Base-by-base conservation (phyloP, 2,329 filamentous ascomycete genomes). In the Clarireedia monteithiana region DNA sequence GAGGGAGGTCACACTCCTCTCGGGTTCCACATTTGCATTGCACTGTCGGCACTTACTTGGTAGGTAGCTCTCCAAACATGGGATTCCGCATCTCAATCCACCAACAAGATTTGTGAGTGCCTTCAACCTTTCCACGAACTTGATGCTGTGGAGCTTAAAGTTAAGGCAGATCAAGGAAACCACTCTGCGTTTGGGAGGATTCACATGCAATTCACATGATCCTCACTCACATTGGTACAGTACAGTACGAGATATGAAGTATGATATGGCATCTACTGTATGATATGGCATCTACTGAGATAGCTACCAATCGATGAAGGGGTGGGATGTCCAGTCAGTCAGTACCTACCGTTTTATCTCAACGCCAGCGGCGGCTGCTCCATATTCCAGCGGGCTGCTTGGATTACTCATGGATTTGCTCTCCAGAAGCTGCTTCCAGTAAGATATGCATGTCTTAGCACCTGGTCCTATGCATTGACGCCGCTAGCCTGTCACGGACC, bases 401-500 rank as follows among this genome's bases (percentile, higher is more conserved):
- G 38, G 44, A 48, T 47, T 34, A n/a, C 36, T n/a, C 23, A 26
- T 48, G 20, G 24, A 53, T 48, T 44, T 39, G n/a, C 20, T 20
- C 20, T 20, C 20, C 20, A 20, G 20, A 20, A 26, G 36, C 15
- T 34, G 6, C 12, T 46, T 27, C 17, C 14, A 15, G 39, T 6
- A 40, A 20, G 17, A 53, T 27, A 38, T 53, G 51, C 51, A 53
- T 40, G 14, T 48, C 27, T 30, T 53, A 3, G 17, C 10, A 6
- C 14, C 39, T 40, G 39, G 39, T n/a, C 42, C 17, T 17, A 48
- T 53, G 42, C 51, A 53, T 53, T 48, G 51, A 53, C 23, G 23
- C 15, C 47, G 42, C 50, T 17, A 53, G 51, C 30, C 26, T 53
- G 24, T 30, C 42, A 53, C 51, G 51, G 51, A 53, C 51, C 51